Evolutionary conservation across 441 rosid genomes (phyloP), one percentile per base, ranked within the genome.

Genomic region (Croton setiger): DNA sequence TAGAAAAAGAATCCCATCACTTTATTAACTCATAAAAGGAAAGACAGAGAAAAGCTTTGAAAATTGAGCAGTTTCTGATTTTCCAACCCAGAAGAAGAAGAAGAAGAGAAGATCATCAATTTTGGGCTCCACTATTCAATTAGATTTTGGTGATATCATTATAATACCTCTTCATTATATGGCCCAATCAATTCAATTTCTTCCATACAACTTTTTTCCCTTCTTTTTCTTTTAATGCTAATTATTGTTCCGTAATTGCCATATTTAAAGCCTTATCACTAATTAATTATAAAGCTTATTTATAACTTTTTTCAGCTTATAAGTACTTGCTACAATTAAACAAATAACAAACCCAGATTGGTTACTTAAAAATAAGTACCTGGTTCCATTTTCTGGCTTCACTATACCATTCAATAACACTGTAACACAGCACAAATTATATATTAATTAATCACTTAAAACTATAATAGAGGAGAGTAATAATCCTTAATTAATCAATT

Each of bases 301-400:
- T 52, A 48, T 45, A 12, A 15, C n/a, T 18, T 13, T 48, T 15
- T 51, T 51, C 0, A 18, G 27, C 20, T 51, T n/a, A 51, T 51
- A 6, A 48, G 9, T 39, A 39, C 20, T 51, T n/a, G 4, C 7
- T n/a, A 48, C 31, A 1, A 27, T 27, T 48, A 4, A 17, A 59
- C 55, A 23, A 12, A 58, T 7, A 61, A 3, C 45, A 41, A 7
- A 27, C 3, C 48, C 52, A 18, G 44, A 21, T 36, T 14, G 10
- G 35, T 15, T 15, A n/a, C 7, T 5, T n/a, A 51, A 14, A 11
- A 1, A 9, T 52, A 17, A 1, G 53, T 83, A 93, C 98, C 97
- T 80, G 88, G 72, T 93, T 93, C 98, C 98, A 93, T 85, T 89
- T 89, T 80, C 97, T 87, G 67, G 97, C 96, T 74, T 91, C 81